Base-by-base conservation (phyloP, 768 basidiomycete species). In the Mycena metata region DNA sequence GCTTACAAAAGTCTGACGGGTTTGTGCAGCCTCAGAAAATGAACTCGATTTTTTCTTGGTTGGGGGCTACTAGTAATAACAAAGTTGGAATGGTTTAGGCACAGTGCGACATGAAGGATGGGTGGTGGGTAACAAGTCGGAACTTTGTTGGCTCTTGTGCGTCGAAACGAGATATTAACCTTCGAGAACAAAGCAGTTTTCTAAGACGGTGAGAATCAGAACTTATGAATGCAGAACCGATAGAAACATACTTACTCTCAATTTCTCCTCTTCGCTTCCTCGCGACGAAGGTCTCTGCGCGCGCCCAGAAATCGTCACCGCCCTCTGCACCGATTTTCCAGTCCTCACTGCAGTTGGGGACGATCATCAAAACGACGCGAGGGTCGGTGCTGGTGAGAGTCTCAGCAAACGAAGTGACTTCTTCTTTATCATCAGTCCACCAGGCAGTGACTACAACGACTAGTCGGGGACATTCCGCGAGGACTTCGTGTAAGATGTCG, bases 251-350 rank as follows among this genome's bases (percentile, higher is more conserved):
- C 41, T 30, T 24, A 59, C 57, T 46, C 57, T 19, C 19, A 17
- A 59, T 59, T 59, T 59, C 57, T 7, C 57, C 57, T 23, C n/a
- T 45, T 42, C 57, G 57, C 42, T 59, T 59, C 11, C 23, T 16
- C 19, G 43, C 57, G 4, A 59, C 33, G 30, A 59, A 59, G 11
- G 8, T 15, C 6, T 59, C 57, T 21, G 57, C 57, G 13, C 57
- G 57, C 8, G 24, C 8, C 57, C 57, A 59, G 42, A 59, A 59
- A 10, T 46, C 43, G 9, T 45, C 26, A 5, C 42, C 57, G 19
- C 43, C 42, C 15, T 19, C 17, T 30, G 49, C 60, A 13, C 49
- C 60, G 2, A 8, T 30, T 26, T 50, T 19, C 60, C 60, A 61
- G n/a, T 61, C 60, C 9, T 7, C 26, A n/a, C 33, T 16, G 42